phyloP scores from a whole-genome alignment of 202 grass and related monocot genomes.

The Musa balbisiana region DNA sequence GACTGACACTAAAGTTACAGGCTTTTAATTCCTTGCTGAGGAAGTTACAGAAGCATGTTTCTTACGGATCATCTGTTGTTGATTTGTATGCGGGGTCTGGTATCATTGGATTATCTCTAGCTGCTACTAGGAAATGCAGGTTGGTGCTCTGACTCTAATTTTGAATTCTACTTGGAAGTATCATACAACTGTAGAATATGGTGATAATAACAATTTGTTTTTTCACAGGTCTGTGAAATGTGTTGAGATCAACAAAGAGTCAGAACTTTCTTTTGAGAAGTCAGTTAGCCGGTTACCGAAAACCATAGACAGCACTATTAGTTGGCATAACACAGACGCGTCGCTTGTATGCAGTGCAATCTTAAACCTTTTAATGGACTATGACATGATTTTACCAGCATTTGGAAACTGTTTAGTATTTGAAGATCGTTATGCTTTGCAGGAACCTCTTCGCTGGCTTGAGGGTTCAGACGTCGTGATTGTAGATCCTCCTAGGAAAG shows the following conservation, averaged over 20 bases:
- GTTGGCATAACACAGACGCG: constrained; percentile 92
- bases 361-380: constrained; percentile 20
- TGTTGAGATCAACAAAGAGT: constrained; percentile 96
- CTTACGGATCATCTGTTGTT: constrained; percentile 85
- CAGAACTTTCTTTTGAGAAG: constrained; percentile 82
- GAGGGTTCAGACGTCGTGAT: constrained; percentile 72
- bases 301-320: constrained; percentile 65
- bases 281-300: constrained; percentile 70
- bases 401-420: constrained; percentile 24
- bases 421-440: constrained; percentile 23
- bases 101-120: constrained; percentile 78
- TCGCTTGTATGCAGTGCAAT: constrained; percentile 59
- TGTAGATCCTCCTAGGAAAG: constrained; percentile 98
- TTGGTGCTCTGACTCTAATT: constrained; percentile 22
- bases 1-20: constrained; percentile 39
- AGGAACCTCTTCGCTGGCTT: constrained; percentile 88
- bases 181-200: background rate
- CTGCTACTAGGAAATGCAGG: constrained; percentile 80
- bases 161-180: constrained; percentile 5
- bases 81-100: constrained; percentile 91
- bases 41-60: constrained; percentile 85
- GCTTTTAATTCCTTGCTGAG: constrained; percentile 80
- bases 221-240: constrained; percentile 85
- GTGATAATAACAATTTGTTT: constrained; percentile 8
- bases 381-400: constrained; percentile 3